phyloP scores from a whole-genome alignment of 495 filamentous ascomycete species.

The Parathielavia appendiculata region DNA sequence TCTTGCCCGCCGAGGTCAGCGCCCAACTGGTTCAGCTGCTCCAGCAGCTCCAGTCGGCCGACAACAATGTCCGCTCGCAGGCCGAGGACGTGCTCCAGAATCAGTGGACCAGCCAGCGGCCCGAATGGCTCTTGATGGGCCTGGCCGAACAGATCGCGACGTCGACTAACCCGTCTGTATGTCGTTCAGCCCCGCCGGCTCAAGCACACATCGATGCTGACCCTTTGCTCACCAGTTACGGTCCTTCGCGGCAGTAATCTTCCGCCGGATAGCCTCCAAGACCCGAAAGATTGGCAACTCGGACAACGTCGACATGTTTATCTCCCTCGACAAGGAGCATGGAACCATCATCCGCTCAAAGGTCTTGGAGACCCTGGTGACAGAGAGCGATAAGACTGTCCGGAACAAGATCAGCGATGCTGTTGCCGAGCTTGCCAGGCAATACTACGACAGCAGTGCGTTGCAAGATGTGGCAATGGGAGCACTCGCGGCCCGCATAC shows the following conservation, averaged over 20 bases:
- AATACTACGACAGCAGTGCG: slow-evolving; percentile 88
- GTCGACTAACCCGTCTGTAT: slow-evolving; percentile 58
- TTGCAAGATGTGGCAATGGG: slow-evolving; percentile 7
- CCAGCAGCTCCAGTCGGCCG: slow-evolving; percentile 77
- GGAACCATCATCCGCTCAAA: slow-evolving; percentile 73
- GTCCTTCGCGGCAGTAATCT: slow-evolving; percentile 88
- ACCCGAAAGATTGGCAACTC: slow-evolving; percentile 69
- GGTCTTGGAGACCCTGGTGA: slow-evolving; percentile 67
- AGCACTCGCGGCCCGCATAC: slow-evolving; percentile 2
- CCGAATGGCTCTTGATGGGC: slow-evolving; percentile 86
- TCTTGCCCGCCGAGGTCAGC: slow-evolving; percentile 76
- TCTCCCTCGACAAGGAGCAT: slow-evolving; percentile 64
- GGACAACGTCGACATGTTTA: slow-evolving; percentile 74
- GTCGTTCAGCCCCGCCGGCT: slow-evolving; percentile 28
- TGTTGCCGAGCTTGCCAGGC: slow-evolving; percentile 87
- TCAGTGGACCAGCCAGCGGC: slow-evolving; percentile 76
- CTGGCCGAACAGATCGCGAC: slow-evolving; percentile 84
- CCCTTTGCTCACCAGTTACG: slow-evolving; percentile 53
- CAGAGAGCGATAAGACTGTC: slow-evolving; percentile 63
- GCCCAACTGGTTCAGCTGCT: slow-evolving; percentile 79
- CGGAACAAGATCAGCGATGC: slow-evolving; percentile 96
- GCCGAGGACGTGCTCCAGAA: slow-evolving; percentile 86
- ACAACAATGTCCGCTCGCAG: slow-evolving; percentile 76
- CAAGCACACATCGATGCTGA: slow-evolving; percentile 5
- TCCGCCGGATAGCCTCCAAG: slow-evolving; percentile 87